Percentiles rank a stretch among this genome's conserved stretches.
These are phyloP conservation scores for Olyra latifolia DNA, from an alignment of 176 grass and related monocot species.

Conservation along the genomic window DNA sequence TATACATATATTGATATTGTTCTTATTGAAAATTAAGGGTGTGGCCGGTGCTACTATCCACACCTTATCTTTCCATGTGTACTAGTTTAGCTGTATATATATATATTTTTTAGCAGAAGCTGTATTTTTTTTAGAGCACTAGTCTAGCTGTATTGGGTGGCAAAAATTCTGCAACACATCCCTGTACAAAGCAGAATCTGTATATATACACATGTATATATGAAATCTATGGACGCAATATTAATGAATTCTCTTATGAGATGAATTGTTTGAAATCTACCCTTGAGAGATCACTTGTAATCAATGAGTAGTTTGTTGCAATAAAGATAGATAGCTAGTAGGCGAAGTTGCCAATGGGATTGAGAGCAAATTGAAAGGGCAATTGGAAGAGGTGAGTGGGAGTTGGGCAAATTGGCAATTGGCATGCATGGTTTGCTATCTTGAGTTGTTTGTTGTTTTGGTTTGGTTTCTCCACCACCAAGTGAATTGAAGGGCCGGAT, in stretches of 20 bases:
- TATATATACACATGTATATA: background rate
- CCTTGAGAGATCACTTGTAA: background rate
- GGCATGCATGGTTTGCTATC: background rate
- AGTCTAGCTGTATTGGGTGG: slow-evolving; percentile 3
- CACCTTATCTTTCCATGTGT: slow-evolving; percentile 15
- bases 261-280: background rate
- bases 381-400: slow-evolving; percentile 27
- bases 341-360: slow-evolving; percentile 48
- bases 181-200: background rate
- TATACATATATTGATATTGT: background rate
- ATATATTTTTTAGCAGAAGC: too few relatives aligned
- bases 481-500: slow-evolving; percentile 27
- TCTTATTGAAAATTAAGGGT: slow-evolving; percentile 30
- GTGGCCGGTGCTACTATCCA: slow-evolving; percentile 30
- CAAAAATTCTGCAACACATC: slow-evolving; percentile 6
- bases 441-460: background rate
- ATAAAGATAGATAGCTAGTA: slow-evolving; percentile 41
- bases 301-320: background rate
- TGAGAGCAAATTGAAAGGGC: slow-evolving; percentile 35
- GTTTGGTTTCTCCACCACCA: slow-evolving; percentile 57
- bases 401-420: slow-evolving; percentile 30
- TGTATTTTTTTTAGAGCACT: too few relatives aligned
- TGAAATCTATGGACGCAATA: too few relatives aligned
- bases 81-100: too few relatives aligned
- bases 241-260: background rate